Evolutionary conservation across 441 rosid species (phyloP), one percentile per base, ranked within the genome.

Genomic region (Erodium chrysanthum): DNA sequence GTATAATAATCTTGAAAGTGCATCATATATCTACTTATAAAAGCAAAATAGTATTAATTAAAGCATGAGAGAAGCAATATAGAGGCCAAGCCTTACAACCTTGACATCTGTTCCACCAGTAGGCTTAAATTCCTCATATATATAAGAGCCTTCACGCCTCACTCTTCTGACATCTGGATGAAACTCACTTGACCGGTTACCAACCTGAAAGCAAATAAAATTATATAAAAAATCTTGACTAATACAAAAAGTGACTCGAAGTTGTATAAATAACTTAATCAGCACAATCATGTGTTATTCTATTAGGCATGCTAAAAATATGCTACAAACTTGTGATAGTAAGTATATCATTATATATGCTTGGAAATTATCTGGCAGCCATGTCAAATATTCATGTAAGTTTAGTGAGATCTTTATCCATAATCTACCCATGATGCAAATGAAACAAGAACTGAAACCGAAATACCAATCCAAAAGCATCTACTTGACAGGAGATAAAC

Each of bases 21-120:
- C 22, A 42, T 31, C 42, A 31, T n/a, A 31, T 7, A 31, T 31
- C 65, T 62, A 62, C 65, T 62, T 27, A 62, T 1, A 29, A 61
- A 60, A 23, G 35, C 18, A 50, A 4, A 48, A 25, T 40, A 15
- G 56, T 15, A 50, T n/a, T 50, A 50, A 50, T n/a, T 50, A 50
- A 50, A 50, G 56, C 56, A 4, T 5, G 9, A 50, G 20, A 17
- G 56, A 50, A 50, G 20, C 56, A 5, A 50, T 50, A 50, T 17
- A 50, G 48, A 42, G 48, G 48, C 48, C 48, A 42, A 50, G 56
- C 56, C 56, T 50, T 50, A 50, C 59, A 75, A 95, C 99, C 98
- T 96, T 96, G 72, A 96, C 99, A 88, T 96, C 98, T 62, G 99
- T 96, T 82, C 99, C 99, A 74, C 98, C 98, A 5, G 99, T 96